Evolutionary conservation across 495 filamentous ascomycete genomes (phyloP), one percentile per base, ranked within the genome.

Genomic region (Tuber magnatum): DNA sequence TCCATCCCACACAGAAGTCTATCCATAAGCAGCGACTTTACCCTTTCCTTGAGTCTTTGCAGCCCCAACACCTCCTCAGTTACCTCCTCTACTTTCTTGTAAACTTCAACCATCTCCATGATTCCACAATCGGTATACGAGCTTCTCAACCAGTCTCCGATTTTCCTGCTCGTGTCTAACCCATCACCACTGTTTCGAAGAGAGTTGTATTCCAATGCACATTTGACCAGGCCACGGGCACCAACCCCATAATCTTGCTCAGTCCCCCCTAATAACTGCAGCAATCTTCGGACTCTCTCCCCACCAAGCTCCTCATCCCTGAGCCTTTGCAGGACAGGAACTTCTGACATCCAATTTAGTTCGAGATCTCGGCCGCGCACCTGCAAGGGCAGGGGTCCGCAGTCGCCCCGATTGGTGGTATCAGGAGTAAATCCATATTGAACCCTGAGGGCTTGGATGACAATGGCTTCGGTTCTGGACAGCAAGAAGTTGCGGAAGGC

Each of bases 121-220:
- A 81, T 72, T 40, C 78, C 79, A 72, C 70, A 75, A 20, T 32
- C 35, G 3, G 79, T 81, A 42, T 81, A 81, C 43, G 71, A 71
- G 20, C 73, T 70, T 43, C 73, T 43, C 40, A 81, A 16, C 75
- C 73, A 81, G 14, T 43, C 35, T 32, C 73, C 46, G 73, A 81
- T 75, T 20, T n/a, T 22, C 22, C 73, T 42, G 16, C 51, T 44
- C n/a, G 73, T 46, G 35, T 77, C 71, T 7, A 65, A 65, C 4
- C 28, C 14, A 35, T 35, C 28, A 4, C 56, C 28, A 16, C 56
- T 41, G 32, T 38, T 51, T 32, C n/a, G 9, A 28, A 73, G 71
- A 18, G 39, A 43, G 2, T 73, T 65, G 42, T 81, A 80, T 40
- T 69, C 18, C 32, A 72, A 35, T 24, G 71, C 70, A 24, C 77